Evolutionary conservation across 2,329 filamentous ascomycete genomes (phyloP), one percentile per base, ranked within the genome.

Genomic region (Chaetomiaceae sp.): DNA sequence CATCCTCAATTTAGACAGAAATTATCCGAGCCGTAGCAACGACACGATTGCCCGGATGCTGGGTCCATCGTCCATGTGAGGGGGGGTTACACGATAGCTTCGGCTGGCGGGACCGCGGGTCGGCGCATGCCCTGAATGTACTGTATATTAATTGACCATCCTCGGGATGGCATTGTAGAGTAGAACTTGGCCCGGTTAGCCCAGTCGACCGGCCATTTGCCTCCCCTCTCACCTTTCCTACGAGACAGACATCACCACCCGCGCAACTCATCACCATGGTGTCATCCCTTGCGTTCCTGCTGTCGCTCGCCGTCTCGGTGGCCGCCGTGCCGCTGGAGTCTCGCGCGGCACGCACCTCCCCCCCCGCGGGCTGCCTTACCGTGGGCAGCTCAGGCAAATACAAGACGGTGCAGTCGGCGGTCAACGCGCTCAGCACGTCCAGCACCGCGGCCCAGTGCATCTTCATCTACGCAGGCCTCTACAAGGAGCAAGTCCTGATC

Each of bases 381-480:
- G 57, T 59, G n/a, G 47, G 52, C 37, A 49, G 51, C 36, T 48
- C 57, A 0, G 47, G 22, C 18, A 38, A 44, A 15, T 56, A 52
- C 53, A 45, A 37, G 10, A 55, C 55, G 27, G 58, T 83, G 34
- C 75, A 80, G 57, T 63, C 71, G 15, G 81, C 81, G 8, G 72
- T 84, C 47, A 59, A 78, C 55, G 72, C 78, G 5, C 70, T 84
- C 8, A 75, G 72, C n/a, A 74, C 71, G 0, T 66, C 68, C 1
- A 68, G 70, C 6, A 69, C 72, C 2, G 53, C 63, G 1, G 67
- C 68, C 1, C 76, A 81, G 48, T 76, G 73, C 57, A 79, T 85
- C 63, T 84, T 84, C 65, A 76, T 85, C 61, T 60, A 76, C 55
- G 62, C 72, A 19, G 79, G 79, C 8, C 79, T 75, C 29, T 83